These are phyloP conservation scores for Elongisporangium prolatum DNA, from an alignment of 352 stramenopile species.

Conservation along the genomic window DNA sequence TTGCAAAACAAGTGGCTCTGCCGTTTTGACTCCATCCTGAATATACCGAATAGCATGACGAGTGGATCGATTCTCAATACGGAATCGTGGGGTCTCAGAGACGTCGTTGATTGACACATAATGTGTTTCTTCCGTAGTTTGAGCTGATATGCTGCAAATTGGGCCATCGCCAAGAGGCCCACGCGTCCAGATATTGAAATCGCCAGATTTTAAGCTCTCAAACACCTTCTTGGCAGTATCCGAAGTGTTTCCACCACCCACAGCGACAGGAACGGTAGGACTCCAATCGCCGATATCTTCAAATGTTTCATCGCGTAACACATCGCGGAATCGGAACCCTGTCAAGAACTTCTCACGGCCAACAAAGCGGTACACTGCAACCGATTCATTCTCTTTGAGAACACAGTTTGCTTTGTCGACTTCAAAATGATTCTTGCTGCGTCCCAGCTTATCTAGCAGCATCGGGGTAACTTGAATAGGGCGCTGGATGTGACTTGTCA, in stretches of 20 bases:
- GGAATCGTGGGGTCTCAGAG: constrained; percentile 60
- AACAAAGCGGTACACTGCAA: constrained; percentile 63
- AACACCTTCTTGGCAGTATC: not conserved
- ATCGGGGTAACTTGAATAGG: constrained; percentile 67
- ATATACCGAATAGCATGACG: constrained; percentile 69
- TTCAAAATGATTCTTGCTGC: constrained; percentile 21
- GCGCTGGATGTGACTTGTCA: constrained; percentile 61
- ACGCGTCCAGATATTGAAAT: constrained; percentile 50
- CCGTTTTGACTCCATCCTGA: constrained; percentile 46
- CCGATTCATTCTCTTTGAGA: constrained; percentile 46
- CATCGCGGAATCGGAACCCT: constrained; percentile 62
- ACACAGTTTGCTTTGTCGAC: constrained; percentile 29
- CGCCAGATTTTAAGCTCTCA: not conserved
- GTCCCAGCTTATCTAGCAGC: constrained; percentile 73
- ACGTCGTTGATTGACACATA: constrained; percentile 68
- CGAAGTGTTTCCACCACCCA: not conserved
- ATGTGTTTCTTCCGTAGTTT: constrained; percentile 63
- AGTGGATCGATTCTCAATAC: constrained; percentile 85
- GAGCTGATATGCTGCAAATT: constrained; percentile 56
- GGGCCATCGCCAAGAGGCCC: constrained; percentile 66
- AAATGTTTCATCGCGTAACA: constrained; percentile 28
- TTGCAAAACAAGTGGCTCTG: constrained; percentile 63
- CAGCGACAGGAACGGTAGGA: constrained; percentile 35
- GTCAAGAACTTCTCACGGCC: constrained; percentile 70
- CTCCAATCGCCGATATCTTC: constrained; percentile 56